phyloP scores from a whole-genome alignment of 2,329 filamentous ascomycete species.

The Ceratocystiopsis sp. region DNA sequence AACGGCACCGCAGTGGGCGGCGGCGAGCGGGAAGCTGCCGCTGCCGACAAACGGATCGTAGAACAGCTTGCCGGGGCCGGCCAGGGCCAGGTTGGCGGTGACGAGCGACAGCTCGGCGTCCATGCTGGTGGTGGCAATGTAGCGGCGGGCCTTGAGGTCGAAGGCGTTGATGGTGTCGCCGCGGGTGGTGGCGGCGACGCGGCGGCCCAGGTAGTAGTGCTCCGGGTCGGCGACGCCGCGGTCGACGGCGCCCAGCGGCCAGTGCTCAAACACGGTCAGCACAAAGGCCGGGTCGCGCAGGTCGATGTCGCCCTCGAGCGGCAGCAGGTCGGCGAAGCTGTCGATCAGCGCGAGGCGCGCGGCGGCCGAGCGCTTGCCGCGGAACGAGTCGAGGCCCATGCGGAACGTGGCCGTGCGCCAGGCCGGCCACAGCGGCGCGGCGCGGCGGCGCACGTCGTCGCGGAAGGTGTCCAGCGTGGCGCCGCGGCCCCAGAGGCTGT shows the following conservation, averaged over 20 bases:
- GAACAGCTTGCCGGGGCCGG: conserved; percentile 66
- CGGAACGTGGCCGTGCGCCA: conserved; percentile 59
- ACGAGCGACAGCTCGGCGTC: conserved; percentile 83
- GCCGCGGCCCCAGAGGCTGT: conserved; percentile 76
- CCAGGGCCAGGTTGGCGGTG: conserved; percentile 79
- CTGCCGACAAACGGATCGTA: conserved; percentile 96
- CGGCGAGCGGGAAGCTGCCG: conserved; percentile 80
- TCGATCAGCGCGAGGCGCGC: conserved; percentile 64
- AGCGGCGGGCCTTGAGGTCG: conserved; percentile 81
- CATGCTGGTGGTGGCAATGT: conserved; percentile 96
- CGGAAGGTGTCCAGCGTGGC: conserved; percentile 52
- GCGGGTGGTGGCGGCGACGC: conserved; percentile 48
- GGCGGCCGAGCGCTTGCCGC: conserved; percentile 46
- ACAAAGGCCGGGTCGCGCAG: conserved; percentile 58
- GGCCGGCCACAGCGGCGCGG: conserved; percentile 45
- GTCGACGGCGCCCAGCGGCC: conserved; percentile 36
- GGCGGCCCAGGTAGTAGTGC: conserved; percentile 54
- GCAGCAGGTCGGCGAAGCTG: conserved; percentile 54
- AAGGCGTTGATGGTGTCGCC: conserved; percentile 49
- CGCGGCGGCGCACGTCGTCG: conserved; percentile 38
- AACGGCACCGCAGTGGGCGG: conserved; percentile 74
- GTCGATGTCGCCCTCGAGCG: conserved; percentile 59
- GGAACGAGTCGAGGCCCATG: conserved; percentile 71
- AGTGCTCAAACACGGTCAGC: conserved; percentile 75
- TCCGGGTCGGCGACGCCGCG: conserved; percentile 36